Conservation (phyloP, 164 flowering plant species). For the Vitis amurensis region DNA sequence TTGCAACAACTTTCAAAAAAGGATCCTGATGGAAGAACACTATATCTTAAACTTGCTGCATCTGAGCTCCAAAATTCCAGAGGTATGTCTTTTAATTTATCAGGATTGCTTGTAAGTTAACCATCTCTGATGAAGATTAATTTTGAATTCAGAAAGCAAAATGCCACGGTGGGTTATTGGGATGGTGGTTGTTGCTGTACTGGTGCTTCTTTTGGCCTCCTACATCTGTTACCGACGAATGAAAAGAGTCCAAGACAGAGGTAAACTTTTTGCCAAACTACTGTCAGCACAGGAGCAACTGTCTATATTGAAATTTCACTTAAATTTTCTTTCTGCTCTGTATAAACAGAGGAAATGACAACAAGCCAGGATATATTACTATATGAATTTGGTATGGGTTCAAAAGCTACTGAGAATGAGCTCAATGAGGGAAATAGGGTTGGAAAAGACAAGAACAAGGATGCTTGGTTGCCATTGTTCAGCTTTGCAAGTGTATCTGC, state of each 20-base stretch:
- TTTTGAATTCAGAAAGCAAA: neutral
- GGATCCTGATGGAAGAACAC: neutral
- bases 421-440: too few species aligned
- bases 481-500: too few species aligned
- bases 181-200: neutral
- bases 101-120: neutral
- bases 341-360: neutral
- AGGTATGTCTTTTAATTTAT: conserved; percentile 7
- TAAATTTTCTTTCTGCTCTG: neutral
- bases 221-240: neutral
- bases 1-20: conserved; percentile 3
- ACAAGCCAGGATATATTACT: conserved; percentile 2
- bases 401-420: neutral
- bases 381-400: neutral
- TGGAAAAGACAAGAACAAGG: neutral
- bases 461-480: too few species aligned
- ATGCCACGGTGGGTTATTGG: neutral
- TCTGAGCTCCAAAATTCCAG: conserved; percentile 3
- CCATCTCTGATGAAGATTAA: neutral
- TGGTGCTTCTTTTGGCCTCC: neutral
- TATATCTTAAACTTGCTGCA: conserved; percentile 20
- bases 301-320: neutral
- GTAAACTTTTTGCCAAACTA: neutral
- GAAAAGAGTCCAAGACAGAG: neutral
- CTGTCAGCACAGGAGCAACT: neutral